Evolutionary conservation across 805 yeast genomes (phyloP), one percentile per base, ranked within the genome.

Genomic region (Sugiyamaella lignohabitans): DNA sequence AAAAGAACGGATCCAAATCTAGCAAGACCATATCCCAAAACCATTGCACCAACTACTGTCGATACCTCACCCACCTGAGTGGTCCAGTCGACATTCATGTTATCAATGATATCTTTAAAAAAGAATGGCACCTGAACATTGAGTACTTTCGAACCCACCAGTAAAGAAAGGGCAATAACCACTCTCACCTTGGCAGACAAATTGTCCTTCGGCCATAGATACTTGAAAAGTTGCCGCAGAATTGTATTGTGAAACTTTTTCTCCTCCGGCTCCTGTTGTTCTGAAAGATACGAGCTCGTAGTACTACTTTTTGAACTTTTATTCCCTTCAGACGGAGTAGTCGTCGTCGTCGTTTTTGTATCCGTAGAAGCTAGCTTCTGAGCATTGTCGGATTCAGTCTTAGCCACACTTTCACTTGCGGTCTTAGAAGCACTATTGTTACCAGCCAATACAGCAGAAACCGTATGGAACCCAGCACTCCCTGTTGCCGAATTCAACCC

Each of bases 71-170:
- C 78, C 1, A 87, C 84, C n/a, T 79, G 73, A 16, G 72, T 66
- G 4, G 71, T 68, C 94, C 96, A 87, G 57, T 88, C 95, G 21
- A 89, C 75, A 61, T 91, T 93, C 97, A 91, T 89, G 10, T 80
- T 78, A 67, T 93, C 98, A 40, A 93, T 80, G 43, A 87, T 91
- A 24, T 78, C 73, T 56, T 85, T 93, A 74, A 93, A 93, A 65
- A 79, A 89, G 61, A 93, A 88, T 0, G 98, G 98, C 4, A 93
- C 98, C 63, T 93, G 96, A 3, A 93, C 96, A 62, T 89, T 93
- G 32, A 93, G 70, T 4, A 93, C 61, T 62, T 93, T 93, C 17
- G 97, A 84, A 0, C 80, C 79, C 3, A 93, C 75, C 49, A 93
- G 72, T 48, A 93, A 69, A 0, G 80, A 56, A 16, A 93, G 62